Conservation (phyloP, 1,284 basidiomycete species). For the Phellinidium pouzarii region DNA sequence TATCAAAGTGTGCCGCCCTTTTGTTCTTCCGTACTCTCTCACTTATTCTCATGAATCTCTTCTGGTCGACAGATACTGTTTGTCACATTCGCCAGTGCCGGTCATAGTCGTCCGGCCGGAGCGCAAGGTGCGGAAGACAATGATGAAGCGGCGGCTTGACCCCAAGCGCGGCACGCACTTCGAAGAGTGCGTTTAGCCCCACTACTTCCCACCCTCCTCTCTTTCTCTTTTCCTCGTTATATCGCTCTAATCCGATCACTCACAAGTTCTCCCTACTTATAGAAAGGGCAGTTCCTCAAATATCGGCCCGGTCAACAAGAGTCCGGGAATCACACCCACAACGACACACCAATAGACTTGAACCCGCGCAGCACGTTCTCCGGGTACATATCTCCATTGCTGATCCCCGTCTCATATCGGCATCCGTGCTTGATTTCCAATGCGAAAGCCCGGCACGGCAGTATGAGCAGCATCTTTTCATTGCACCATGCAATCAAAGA, state of each 20-base stretch:
- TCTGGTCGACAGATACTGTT: slow-evolving; percentile 55
- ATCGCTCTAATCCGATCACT: too few species aligned
- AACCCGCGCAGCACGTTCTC: too few species aligned
- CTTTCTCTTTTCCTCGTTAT: background rate
- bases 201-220: background rate
- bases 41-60: slow-evolving; percentile 14
- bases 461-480: too few species aligned
- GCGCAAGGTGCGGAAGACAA: slow-evolving; percentile 76
- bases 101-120: slow-evolving; percentile 90
- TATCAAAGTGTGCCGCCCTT: slow-evolving; percentile 44
- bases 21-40: slow-evolving; percentile 10
- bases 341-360: too few species aligned
- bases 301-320: too few species aligned
- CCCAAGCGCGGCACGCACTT: slow-evolving; percentile 83
- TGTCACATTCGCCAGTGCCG: slow-evolving; percentile 86
- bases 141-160: slow-evolving; percentile 76
- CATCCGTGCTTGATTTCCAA: too few species aligned
- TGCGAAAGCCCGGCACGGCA: too few species aligned
- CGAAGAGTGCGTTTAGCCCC: slow-evolving; percentile 37
- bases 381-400: too few species aligned
- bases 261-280: background rate
- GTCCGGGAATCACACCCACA: too few species aligned
- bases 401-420: too few species aligned
- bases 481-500: too few species aligned
- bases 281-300: too few species aligned